These are phyloP conservation scores for Luffa acutangula DNA, from an alignment of 306 rosid genomes.

Conservation along the genomic window DNA sequence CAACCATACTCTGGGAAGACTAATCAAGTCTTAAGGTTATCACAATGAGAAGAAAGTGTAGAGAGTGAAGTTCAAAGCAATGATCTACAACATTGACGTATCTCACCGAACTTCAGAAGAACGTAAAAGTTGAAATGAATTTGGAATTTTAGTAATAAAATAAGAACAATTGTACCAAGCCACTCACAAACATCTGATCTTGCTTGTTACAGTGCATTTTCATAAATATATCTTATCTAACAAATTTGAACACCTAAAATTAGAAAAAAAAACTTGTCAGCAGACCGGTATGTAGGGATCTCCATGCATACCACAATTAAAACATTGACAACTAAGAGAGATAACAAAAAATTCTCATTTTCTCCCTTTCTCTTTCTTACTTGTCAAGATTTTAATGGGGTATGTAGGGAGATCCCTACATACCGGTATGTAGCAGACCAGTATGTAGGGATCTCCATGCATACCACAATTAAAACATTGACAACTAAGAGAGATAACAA, in stretches of 20 bases:
- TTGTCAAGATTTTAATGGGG: too few relatives aligned
- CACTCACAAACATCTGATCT: not conserved
- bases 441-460: too few relatives aligned
- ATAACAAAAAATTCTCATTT: too few relatives aligned
- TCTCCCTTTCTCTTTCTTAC: too few relatives aligned
- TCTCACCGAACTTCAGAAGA: not conserved
- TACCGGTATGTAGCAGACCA: too few relatives aligned
- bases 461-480: too few relatives aligned
- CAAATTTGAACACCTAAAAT: not conserved
- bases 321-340: too few relatives aligned
- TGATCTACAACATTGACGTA: not conserved
- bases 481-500: too few relatives aligned
- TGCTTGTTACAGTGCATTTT: not conserved
- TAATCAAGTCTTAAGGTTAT: not conserved
- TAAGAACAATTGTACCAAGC: not conserved
- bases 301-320: too few relatives aligned
- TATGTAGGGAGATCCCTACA: too few relatives aligned
- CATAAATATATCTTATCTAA: not conserved
- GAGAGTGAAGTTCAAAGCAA: not conserved
- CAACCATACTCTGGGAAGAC: not conserved
- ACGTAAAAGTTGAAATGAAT: not conserved
- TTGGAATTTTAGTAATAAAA: not conserved
- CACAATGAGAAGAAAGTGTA: not conserved
- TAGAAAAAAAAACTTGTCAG: too few relatives aligned
- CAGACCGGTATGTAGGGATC: too few relatives aligned